phyloP scores from a whole-genome alignment of 768 basidiomycete genomes.

The Phanerodontia chrysosporium region DNA sequence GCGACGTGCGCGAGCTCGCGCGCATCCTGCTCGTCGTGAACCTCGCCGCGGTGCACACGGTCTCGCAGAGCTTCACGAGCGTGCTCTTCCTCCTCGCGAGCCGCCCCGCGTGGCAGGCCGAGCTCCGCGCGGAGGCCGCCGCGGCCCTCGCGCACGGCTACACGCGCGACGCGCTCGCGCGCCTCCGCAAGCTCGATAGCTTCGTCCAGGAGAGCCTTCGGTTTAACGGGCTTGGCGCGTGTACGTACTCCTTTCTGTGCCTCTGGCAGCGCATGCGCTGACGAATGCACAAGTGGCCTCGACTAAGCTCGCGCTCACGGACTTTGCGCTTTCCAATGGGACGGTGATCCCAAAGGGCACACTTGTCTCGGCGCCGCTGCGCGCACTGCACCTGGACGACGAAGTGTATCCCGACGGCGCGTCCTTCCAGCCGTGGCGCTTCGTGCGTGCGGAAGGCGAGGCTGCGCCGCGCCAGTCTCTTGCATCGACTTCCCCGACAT shows the following conservation, averaged over 20 bases:
- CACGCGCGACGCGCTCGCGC: constrained; percentile 25
- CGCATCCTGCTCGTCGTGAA: constrained; percentile 14
- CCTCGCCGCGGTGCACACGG: constrained; percentile 20
- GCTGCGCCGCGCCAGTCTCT: background rate
- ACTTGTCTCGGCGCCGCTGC: constrained; percentile 11
- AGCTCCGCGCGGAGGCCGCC: constrained; percentile 30
- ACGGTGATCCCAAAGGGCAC: constrained; percentile 20
- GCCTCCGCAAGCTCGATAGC: constrained; percentile 33
- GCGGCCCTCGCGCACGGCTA: constrained; percentile 19
- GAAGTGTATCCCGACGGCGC: constrained; percentile 19
- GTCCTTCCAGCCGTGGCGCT: background rate
- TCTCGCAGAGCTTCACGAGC: constrained; percentile 22
- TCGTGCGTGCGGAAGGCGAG: background rate
- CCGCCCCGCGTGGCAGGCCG: constrained; percentile 22
- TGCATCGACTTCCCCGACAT: constrained; percentile 13
- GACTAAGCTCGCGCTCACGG: background rate
- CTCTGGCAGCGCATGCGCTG: constrained; percentile 1
- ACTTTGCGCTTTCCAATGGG: constrained; percentile 18
- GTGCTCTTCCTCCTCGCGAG: constrained; percentile 27
- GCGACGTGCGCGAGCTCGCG: background rate
- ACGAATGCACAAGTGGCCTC: constrained; percentile 11
- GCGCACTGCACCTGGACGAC: constrained; percentile 20
- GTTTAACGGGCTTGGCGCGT: constrained; percentile 17
- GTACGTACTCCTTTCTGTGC: constrained; percentile 14
- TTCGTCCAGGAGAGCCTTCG: constrained; percentile 30